phyloP scores from a whole-genome alignment of 106 monocot genomes.

The Phalaenopsis aphrodite region DNA sequence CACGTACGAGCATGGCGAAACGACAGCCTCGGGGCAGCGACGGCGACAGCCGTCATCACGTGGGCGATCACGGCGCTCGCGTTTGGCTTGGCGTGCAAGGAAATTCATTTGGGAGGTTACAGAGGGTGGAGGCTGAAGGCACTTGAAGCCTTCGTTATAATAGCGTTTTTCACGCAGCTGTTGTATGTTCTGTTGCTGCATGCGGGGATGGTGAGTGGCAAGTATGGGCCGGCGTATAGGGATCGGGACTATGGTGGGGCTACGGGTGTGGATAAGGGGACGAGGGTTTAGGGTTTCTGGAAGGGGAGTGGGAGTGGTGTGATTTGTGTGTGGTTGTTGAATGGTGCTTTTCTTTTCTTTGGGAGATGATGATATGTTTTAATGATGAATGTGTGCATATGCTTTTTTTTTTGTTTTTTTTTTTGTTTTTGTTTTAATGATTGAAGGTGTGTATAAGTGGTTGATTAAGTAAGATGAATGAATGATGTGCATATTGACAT shows the following conservation, averaged over 20 bases:
- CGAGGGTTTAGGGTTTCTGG: conserved; percentile 1
- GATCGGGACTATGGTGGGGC: conserved; percentile 14
- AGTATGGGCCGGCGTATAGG: conserved; percentile 55
- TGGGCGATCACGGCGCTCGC: conserved; percentile 75
- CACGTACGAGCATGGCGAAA: conserved; percentile 56
- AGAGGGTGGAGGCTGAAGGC: conserved; percentile 61
- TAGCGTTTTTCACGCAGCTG: conserved; percentile 62
- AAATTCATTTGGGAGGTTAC: conserved; percentile 59
- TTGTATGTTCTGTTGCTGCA: conserved; percentile 53
- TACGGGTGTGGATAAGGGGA: conserved; percentile 19
- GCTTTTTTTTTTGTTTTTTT: no score
- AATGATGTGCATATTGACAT: no score
- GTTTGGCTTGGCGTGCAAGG: conserved; percentile 87
- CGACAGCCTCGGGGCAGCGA: conserved; percentile 50
- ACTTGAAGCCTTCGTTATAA: conserved; percentile 61
- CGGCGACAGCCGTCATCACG: conserved; percentile 36
- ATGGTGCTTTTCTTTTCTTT: background rate
- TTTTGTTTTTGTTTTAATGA: no score
- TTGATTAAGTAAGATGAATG: background rate
- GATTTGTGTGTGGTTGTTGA: no score
- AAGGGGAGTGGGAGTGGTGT: no score
- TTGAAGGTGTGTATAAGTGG: background rate
- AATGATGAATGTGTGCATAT: background rate
- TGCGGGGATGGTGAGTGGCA: conserved; percentile 54
- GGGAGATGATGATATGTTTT: background rate